Conservation (phyloP, 148 eudicot species). For the Nepenthes gracilis region DNA sequence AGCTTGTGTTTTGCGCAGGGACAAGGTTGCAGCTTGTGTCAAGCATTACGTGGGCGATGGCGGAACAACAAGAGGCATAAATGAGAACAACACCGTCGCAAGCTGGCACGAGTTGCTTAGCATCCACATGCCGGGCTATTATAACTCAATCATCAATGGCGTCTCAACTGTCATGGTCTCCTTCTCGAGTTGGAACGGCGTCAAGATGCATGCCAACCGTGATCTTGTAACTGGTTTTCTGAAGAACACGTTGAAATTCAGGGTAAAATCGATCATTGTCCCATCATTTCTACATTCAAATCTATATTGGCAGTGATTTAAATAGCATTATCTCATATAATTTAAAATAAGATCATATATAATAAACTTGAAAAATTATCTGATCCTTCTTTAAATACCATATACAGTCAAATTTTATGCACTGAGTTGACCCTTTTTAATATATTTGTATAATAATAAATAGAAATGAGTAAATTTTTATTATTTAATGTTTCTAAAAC, state of each 20-base stretch:
- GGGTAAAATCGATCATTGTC: conserved; percentile 8
- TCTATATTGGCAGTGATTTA: background rate
- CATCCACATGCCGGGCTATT: conserved; percentile 40
- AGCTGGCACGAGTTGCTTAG: conserved; percentile 16
- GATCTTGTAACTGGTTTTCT: conserved; percentile 23
- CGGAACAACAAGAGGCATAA: conserved; percentile 30
- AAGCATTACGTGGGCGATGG: conserved; percentile 41
- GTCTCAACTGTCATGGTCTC: conserved; percentile 32
- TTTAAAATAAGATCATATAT: too few species aligned
- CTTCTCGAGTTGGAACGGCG: conserved; percentile 34
- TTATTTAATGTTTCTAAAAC: too few species aligned
- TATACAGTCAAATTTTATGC: too few species aligned
- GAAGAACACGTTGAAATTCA: conserved; percentile 19
- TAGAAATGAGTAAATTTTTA: too few species aligned
- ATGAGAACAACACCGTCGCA: conserved; percentile 24
- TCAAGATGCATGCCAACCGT: conserved; percentile 39
- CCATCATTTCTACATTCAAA: background rate
- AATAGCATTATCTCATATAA: too few species aligned
- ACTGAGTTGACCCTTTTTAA: too few species aligned
- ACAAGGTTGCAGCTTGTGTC: conserved; percentile 39
- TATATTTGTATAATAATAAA: too few species aligned
- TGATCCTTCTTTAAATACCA: too few species aligned
- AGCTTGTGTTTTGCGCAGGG: conserved; percentile 9
- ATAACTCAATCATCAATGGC: conserved; percentile 20
- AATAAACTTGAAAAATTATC: too few species aligned